Conservation (phyloP, 768 basidiomycete genomes). For the Suillus placidus region DNA sequence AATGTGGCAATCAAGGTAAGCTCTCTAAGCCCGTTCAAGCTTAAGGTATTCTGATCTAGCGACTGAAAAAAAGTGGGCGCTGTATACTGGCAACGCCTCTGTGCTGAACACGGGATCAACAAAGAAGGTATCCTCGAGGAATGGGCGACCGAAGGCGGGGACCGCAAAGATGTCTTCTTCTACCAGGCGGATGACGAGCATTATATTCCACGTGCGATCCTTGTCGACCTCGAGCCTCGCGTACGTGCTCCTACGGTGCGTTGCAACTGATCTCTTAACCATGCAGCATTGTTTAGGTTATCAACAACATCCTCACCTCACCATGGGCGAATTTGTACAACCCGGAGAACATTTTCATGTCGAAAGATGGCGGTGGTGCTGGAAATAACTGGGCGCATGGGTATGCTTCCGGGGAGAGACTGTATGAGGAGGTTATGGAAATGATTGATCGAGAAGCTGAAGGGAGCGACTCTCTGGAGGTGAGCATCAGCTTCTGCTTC, state of each 20-base stretch:
- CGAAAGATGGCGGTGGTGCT: conserved; percentile 97
- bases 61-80: conserved; percentile 72
- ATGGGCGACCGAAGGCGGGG: conserved; percentile 93
- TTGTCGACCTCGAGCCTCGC: conserved; percentile 95
- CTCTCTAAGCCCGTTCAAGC: conserved; percentile 15
- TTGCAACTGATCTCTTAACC: background rate
- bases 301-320: conserved; percentile 90
- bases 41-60: conserved; percentile 14
- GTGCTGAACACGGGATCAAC: conserved; percentile 97
- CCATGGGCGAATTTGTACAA: conserved; percentile 91
- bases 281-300: conserved; percentile 61
- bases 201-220: conserved; percentile 95
- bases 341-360: conserved; percentile 96
- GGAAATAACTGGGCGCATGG: conserved; percentile 99
- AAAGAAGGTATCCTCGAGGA: conserved; percentile 95
- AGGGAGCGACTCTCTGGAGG: conserved; percentile 96
- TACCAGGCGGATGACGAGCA: conserved; percentile 99
- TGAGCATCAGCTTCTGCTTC: conserved; percentile 34
- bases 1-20: conserved; percentile 92
- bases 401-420: conserved; percentile 83
- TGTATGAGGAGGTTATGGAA: conserved; percentile 97
- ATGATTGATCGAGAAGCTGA: conserved; percentile 99
- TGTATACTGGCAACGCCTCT: conserved; percentile 98
- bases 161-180: conserved; percentile 99
- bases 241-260: conserved; percentile 49